A percentile compares a stretch with the other conserved stretches of the same genome.
phyloP scores from a whole-genome alignment of 345 rosid species.

The Arabis alpina region DNA sequence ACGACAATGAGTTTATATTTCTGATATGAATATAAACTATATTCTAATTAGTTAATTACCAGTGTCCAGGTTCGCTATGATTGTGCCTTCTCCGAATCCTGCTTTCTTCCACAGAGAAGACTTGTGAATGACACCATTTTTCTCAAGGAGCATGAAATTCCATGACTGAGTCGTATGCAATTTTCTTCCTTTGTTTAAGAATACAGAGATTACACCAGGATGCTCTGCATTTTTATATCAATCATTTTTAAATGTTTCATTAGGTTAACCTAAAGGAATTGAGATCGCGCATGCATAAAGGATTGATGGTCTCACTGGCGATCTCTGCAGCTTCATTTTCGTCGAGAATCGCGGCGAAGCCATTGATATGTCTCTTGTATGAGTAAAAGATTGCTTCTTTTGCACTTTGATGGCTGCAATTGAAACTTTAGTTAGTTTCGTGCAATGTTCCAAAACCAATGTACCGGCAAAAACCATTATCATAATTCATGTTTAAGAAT shows the following conservation, averaged over 20 bases:
- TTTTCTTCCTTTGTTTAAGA: conserved; percentile 54
- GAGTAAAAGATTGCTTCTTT: conserved; percentile 66
- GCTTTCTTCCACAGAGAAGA: conserved; percentile 57
- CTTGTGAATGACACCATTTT: conserved; percentile 40
- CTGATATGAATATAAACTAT: too few relatives aligned
- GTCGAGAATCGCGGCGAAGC: conserved; percentile 64
- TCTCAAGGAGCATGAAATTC: conserved; percentile 63
- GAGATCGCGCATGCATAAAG: background rate
- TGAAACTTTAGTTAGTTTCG: background rate
- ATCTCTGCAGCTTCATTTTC: conserved; percentile 61
- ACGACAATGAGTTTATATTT: too few relatives aligned
- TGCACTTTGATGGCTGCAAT: conserved; percentile 53
- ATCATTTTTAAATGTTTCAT: background rate
- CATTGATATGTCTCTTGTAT: conserved; percentile 60
- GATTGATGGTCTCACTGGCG: conserved; percentile 48
- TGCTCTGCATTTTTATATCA: conserved; percentile 48
- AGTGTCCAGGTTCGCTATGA: conserved; percentile 67
- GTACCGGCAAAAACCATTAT: too few relatives aligned
- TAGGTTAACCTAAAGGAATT: background rate
- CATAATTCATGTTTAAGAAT: too few relatives aligned
- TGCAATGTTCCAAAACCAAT: background rate
- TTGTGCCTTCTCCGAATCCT: conserved; percentile 54
- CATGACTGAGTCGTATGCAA: conserved; percentile 70
- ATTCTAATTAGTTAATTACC: conserved; percentile 35
- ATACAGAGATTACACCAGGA: conserved; percentile 64